phyloP scores from a whole-genome alignment of 495 filamentous ascomycete species.

The Gamarada debralockiae region DNA sequence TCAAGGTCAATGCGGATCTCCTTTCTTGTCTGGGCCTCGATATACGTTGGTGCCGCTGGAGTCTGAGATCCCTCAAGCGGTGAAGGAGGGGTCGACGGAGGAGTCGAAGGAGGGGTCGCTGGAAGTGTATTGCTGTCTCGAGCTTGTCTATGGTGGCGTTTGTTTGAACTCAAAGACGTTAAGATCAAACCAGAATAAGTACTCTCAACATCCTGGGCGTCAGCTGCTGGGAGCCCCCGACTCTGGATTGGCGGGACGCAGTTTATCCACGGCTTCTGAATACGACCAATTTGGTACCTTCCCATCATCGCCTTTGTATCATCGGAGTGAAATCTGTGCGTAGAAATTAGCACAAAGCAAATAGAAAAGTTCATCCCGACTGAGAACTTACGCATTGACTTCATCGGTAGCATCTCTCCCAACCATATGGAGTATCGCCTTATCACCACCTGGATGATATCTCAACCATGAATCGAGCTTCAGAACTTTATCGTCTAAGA shows the following conservation, averaged over 20 bases:
- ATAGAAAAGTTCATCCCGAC: background rate
- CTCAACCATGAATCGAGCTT: slow-evolving; percentile 80
- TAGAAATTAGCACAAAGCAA: no score
- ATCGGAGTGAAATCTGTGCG: background rate
- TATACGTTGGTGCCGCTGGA: slow-evolving; percentile 54
- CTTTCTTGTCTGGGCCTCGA: slow-evolving; percentile 69
- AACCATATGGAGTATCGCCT: slow-evolving; percentile 88
- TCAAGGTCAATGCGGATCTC: slow-evolving; percentile 69
- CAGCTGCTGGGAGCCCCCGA: no score
- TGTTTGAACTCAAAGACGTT: no score
- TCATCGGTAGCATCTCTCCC: slow-evolving; percentile 95
- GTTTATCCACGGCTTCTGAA: slow-evolving; percentile 80
- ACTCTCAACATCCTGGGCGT: no score
- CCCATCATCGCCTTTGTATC: no score
- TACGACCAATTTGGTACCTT: slow-evolving; percentile 1
- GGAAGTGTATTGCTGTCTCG: slow-evolving; percentile 14
- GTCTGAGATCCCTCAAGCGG: no score
- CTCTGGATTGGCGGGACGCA: slow-evolving; percentile 90
- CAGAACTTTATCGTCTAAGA: slow-evolving; percentile 72
- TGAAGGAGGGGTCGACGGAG: no score
- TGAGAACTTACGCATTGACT: slow-evolving; percentile 71
- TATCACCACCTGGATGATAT: slow-evolving; percentile 91
- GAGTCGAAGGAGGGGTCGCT: no score
- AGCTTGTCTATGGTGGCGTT: background rate
- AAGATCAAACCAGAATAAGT: no score